A percentile compares a stretch with the other conserved stretches of the same genome.
These are phyloP conservation scores for Ceratobasidium theobromae DNA, from an alignment of 1,284 basidiomycete genomes.

Conservation along the genomic window DNA sequence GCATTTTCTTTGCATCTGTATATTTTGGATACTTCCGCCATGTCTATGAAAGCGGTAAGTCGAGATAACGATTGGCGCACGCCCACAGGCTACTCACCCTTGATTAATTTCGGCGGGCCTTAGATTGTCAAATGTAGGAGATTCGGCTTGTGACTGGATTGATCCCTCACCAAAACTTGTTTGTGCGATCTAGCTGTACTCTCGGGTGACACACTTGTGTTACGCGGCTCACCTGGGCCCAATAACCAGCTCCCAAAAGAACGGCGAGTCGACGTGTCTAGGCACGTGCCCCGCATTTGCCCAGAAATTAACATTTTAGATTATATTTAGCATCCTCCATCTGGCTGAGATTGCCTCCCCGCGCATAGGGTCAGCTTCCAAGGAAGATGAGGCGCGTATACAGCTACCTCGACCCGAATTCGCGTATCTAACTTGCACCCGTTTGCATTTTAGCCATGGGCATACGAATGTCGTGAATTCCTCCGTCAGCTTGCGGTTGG, in stretches of 20 bases:
- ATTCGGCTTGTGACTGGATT: neutral
- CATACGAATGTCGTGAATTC: conserved; percentile 92
- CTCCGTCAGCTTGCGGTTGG: conserved; percentile 83
- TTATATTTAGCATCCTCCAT: conserved; percentile 67
- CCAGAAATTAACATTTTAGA: conserved; percentile 7
- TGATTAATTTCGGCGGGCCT: neutral
- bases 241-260: conserved; percentile 87
- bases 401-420: neutral
- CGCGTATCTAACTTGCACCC: conserved; percentile 7
- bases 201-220: conserved; percentile 84
- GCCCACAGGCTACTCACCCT: neutral
- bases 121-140: conserved; percentile 18
- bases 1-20: conserved; percentile 26
- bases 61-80: neutral
- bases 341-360: conserved; percentile 83
- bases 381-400: conserved; percentile 79
- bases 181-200: conserved; percentile 62
- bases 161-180: neutral
- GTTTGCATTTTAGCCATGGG: conserved; percentile 63
- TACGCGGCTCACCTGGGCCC: conserved; percentile 72
- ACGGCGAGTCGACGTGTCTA: conserved; percentile 52
- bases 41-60: conserved; percentile 45
- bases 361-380: conserved; percentile 71
- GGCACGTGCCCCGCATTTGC: conserved; percentile 7
- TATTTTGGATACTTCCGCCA: conserved; percentile 33